Base-by-base conservation (phyloP, 257 asterid species). In the Craterostigma plantagineum region DNA sequence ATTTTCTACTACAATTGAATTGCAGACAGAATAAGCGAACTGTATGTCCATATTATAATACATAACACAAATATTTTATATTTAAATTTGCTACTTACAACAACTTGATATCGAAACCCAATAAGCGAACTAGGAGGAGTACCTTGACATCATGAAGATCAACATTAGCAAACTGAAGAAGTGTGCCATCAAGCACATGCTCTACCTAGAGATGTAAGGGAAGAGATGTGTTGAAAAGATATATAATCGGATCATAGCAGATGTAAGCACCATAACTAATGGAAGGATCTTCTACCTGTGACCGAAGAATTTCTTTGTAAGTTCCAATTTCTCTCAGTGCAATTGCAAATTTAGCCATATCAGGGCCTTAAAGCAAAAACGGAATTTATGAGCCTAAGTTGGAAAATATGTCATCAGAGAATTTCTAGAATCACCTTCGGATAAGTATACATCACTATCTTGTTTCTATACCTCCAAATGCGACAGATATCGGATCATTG, bases 71-170 rank as follows among this genome's bases (percentile, higher is more conserved):
- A 23, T 6, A 36, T 9, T 9, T 36, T 10, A 12, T 12, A 3
- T 36, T 10, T 10, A 36, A 36, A 9, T 2, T 10, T 10, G 12
- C 11, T 10, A 9, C 14, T 36, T 8, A 8, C 12, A 8, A 36
- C 11, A 36, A 9, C 14, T 36, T 9, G 40, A 36, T 15, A 7
- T 40, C 30, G 14, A 42, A 18, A 49, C 41, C 34, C 34, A 50
- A 53, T 18, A 52, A 16, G 48, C 47, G 40, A 13, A 27, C 16
- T 30, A 49, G 30, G 14, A n/a, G 52, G 38, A 60, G 60, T 79
- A 90, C 98, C 94, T 90, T 90, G 53, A 90, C 90, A 55, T 90
- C 87, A 50, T 64, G 85, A 60, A 83, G 69, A 63, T 90, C 98
- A 63, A 66, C 75, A 63, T 59, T 71, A 34, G 92, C 80, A 63